A percentile compares a stretch with the other conserved stretches of the same genome.
These are phyloP conservation scores for Agarophyton chilense DNA, from an alignment of 23 red algal genomes.

Conservation along the genomic window DNA sequence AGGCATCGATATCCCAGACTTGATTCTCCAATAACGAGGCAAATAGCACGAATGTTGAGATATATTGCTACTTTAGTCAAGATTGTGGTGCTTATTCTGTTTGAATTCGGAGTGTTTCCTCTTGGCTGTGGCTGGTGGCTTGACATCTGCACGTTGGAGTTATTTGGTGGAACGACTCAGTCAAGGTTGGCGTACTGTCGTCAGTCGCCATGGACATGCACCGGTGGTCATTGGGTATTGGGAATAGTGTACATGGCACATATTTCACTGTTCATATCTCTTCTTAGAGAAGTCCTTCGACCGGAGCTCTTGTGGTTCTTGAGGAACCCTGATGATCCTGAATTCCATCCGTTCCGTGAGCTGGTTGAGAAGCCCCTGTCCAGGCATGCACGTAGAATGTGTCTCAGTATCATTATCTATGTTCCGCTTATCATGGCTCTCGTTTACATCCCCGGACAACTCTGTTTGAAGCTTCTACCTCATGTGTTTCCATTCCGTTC, in stretches of 20 bases:
- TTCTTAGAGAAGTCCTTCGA: conserved; percentile 77
- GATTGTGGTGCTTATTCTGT: conserved; percentile 74
- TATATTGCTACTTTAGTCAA: conserved; percentile 74
- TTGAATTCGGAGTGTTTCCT: conserved; percentile 89
- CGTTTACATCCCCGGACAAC: conserved; percentile 70
- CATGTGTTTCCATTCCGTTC: conserved; percentile 81
- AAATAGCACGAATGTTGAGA: conserved; percentile 57
- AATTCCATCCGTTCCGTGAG: conserved; percentile 92
- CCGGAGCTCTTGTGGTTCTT: conserved; percentile 93
- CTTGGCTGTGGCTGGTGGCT: conserved; percentile 92
- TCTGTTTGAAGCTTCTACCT: conserved; percentile 56
- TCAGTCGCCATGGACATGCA: conserved; percentile 58
- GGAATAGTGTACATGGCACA: conserved; percentile 97
- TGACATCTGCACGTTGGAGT: conserved; percentile 74
- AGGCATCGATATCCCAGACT: conserved; percentile 71
- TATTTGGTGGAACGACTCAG: conserved; percentile 42
- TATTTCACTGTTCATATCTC: conserved; percentile 88
- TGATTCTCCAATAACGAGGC: conserved; percentile 67
- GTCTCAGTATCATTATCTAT: conserved; percentile 81
- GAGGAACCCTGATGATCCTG: conserved; percentile 92
- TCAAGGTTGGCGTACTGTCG: conserved; percentile 55
- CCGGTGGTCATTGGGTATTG: conserved; percentile 82
- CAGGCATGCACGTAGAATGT: conserved; percentile 84
- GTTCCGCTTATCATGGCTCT: conserved; percentile 80
- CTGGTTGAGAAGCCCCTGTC: conserved; percentile 91